Conservation (phyloP, 2,329 filamentous ascomycete species). For the Venturia effusa region DNA sequence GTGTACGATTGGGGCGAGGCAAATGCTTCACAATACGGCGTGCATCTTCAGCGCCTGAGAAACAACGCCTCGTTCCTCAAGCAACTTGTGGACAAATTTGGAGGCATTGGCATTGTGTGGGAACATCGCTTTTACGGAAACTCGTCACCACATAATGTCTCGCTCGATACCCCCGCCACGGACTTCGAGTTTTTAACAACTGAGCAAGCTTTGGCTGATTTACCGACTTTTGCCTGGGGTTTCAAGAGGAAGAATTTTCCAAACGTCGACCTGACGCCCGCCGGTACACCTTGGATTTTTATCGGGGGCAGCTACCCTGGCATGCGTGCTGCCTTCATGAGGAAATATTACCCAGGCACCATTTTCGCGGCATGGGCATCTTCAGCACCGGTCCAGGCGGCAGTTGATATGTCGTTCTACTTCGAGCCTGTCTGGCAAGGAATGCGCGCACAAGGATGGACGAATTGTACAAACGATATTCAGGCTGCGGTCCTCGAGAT, state of each 20-base stretch:
- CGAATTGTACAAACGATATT: slow-evolving; percentile 39
- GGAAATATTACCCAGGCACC: slow-evolving; percentile 27
- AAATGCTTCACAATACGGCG: slow-evolving; percentile 19
- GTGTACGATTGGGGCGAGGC: slow-evolving; percentile 27
- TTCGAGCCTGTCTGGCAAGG: slow-evolving; percentile 39
- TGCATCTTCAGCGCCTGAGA: slow-evolving; percentile 17
- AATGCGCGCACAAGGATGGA: slow-evolving; percentile 29
- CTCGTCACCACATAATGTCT: slow-evolving; percentile 25
- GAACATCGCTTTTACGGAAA: slow-evolving; percentile 33
- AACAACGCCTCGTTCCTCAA: slow-evolving; percentile 25
- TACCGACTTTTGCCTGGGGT: slow-evolving; percentile 28
- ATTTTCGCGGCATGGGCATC: slow-evolving; percentile 27
- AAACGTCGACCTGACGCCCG: slow-evolving; percentile 23
- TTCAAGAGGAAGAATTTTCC: slow-evolving; percentile 26
- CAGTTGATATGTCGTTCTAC: slow-evolving; percentile 39
- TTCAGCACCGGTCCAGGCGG: slow-evolving; percentile 33
- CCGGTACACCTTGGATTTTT: slow-evolving; percentile 28
- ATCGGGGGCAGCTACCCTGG: slow-evolving; percentile 28
- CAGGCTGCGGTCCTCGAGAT: slow-evolving; percentile 39
- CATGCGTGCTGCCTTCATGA: slow-evolving; percentile 29
- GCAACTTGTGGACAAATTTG: slow-evolving; percentile 25
- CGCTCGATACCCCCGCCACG: slow-evolving; percentile 21
- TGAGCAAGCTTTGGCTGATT: slow-evolving; percentile 31
- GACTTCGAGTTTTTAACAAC: slow-evolving; percentile 27
- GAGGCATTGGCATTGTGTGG: slow-evolving; percentile 29